Percentiles rank a stretch among this genome's conserved stretches.
phyloP scores from a whole-genome alignment of 495 filamentous ascomycete species.

The Aspergillus bertholletiae region DNA sequence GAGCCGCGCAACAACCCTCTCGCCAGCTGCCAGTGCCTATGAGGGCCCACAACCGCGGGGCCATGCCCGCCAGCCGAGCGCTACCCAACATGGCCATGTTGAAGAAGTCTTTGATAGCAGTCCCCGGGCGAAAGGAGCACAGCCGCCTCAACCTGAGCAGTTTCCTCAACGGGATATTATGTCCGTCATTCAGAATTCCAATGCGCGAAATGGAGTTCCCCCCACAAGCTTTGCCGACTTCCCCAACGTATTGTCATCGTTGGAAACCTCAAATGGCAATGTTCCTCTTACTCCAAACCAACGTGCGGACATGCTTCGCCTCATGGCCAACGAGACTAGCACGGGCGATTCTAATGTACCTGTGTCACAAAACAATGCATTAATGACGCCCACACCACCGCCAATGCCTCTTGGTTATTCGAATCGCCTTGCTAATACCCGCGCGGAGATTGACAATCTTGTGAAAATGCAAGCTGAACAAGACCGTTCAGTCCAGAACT shows the following conservation, averaged over 20 bases:
- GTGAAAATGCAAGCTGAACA: constrained; percentile 72
- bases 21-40: constrained; percentile 29
- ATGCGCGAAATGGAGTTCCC: constrained; percentile 54
- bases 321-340: constrained; percentile 62
- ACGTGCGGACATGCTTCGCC: constrained; percentile 72
- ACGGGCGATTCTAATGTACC: constrained; percentile 23
- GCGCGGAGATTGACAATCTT: constrained; percentile 70
- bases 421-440: constrained; percentile 54
- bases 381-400: constrained; percentile 58
- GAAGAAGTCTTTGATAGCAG: constrained; percentile 44
- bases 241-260: constrained; percentile 67
- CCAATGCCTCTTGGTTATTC: constrained; percentile 55
- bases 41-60: constrained; percentile 31
- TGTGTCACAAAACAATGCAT: constrained; percentile 43
- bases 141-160: constrained; percentile 22
- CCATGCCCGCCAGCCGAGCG: constrained; percentile 34
- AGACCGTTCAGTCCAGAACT: constrained; percentile 62
- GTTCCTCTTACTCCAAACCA: constrained; percentile 72
- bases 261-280: constrained; percentile 60
- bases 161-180: constrained; percentile 71
- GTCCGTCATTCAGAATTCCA: constrained; percentile 79
- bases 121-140: constrained; percentile 27
- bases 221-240: constrained; percentile 59
- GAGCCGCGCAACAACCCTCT: constrained; percentile 36
- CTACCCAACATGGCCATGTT: constrained; percentile 34